A percentile compares a stretch with the other conserved stretches of the same genome.
Conservation (phyloP, 73 alveolate species). For the Paramecium primaurelia region DNA sequence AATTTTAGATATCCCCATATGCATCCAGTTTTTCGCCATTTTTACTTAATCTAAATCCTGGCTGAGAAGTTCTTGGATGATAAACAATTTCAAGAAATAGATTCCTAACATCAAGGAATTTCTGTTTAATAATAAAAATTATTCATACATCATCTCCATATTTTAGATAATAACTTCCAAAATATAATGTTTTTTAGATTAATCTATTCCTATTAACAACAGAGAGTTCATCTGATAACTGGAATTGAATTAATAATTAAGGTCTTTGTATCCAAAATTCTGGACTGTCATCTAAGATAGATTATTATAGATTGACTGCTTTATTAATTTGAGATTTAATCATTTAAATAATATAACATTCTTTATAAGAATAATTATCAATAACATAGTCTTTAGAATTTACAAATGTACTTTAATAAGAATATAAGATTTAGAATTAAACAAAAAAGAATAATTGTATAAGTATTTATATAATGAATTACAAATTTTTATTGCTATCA, state of each 20-base stretch:
- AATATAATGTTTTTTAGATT: background rate
- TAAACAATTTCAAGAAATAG: background rate
- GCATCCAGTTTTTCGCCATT: constrained; percentile 13
- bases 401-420: background rate
- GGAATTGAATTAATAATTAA: background rate
- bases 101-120: background rate
- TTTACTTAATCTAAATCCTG: background rate
- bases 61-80: background rate
- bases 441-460: too few relatives aligned
- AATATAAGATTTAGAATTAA: background rate
- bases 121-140: background rate
- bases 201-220: constrained; percentile 5
- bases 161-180: background rate
- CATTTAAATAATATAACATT: background rate
- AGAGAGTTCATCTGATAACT: background rate
- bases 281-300: background rate
- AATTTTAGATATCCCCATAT: background rate
- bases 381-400: background rate
- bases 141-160: background rate
- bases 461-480: too few relatives aligned
- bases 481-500: background rate
- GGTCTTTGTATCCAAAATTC: constrained; percentile 23
- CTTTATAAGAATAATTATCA: background rate
- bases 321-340: background rate
- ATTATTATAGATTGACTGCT: background rate